Evolutionary conservation across 1,139 yeast genomes (phyloP), one percentile per base, ranked within the genome.

Genomic region (Groenewaldozyma sp.): DNA sequence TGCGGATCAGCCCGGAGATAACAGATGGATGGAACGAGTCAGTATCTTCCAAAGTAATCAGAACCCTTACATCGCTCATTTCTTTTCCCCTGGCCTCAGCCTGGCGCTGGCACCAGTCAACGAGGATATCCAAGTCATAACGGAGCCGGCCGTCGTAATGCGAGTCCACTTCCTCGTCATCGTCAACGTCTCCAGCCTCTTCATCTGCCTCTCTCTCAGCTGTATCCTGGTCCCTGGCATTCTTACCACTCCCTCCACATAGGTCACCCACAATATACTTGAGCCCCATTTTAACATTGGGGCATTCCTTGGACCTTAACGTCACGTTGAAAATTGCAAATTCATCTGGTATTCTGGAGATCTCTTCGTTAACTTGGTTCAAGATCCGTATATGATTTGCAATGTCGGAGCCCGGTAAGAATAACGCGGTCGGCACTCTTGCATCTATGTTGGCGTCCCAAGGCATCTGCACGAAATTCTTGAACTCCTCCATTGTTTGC

Each of bases 31-130:
- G 71, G 42, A 79, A 69, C 2, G 81, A 68, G 49, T 76, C 82
- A 1, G 82, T 70, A 53, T 80, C 86, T 50, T 79, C 82, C n/a
- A 81, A 53, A 4, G 78, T 59, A 3, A 76, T 57, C 11, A 74
- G 58, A 16, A 72, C 52, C 18, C 69, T 51, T 11, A 62, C 39
- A 43, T 45, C 48, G 24, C 42, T 38, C 35, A 48, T 24, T 29
- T 44, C 38, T 11, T 37, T 39, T 16, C 31, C 33, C 17, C 39
- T 36, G 4, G 39, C 14, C n/a, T 38, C 43, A 22, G 43, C 53
- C 34, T 53, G 53, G 11, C 43, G 48, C 7, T 43, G 34, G 39
- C 59, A 68, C 74, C 77, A 75, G 28, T 70, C 73, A 18, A 57
- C 64, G 11, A 76, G 54, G n/a, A 71, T 61, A 40, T 73, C 77